Evolutionary conservation across 1,139 yeast genomes (phyloP).

Genomic region (Insectozyma bohioensis): DNA sequence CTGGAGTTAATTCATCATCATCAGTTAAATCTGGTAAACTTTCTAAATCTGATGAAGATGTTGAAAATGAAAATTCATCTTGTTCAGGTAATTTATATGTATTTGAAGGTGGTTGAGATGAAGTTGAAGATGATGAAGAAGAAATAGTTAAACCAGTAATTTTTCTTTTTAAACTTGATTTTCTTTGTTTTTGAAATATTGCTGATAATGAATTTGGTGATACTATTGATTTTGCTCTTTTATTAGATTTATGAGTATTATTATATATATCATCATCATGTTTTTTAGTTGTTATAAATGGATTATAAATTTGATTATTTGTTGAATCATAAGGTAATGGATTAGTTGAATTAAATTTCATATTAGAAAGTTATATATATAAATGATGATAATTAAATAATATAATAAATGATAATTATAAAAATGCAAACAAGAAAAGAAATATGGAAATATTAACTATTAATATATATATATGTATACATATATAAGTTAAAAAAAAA

Average conservation of each 20-base stretch:
- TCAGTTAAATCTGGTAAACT: slow-evolving; percentile 38
- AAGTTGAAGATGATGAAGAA: neutral
- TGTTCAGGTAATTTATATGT: slow-evolving; percentile 10
- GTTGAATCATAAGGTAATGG: slow-evolving; percentile 25
- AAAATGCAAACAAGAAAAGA: slow-evolving; percentile 2
- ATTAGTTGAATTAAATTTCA: slow-evolving; percentile 19
- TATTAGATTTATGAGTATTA: slow-evolving; percentile 12
- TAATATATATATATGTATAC: no score
- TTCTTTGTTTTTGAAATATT: slow-evolving; percentile 9
- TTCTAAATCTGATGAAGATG: slow-evolving; percentile 31
- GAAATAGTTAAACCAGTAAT: neutral
- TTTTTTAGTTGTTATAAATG: slow-evolving; percentile 12
- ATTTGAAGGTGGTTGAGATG: slow-evolving; percentile 1
- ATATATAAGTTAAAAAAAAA: no score
- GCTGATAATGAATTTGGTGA: slow-evolving; percentile 14
- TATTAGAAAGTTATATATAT: slow-evolving; percentile 3
- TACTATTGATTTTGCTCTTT: slow-evolving; percentile 17
- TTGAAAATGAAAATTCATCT: slow-evolving; percentile 20
- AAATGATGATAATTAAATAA: slow-evolving; percentile 2
- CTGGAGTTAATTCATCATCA: slow-evolving; percentile 31
- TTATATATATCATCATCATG: slow-evolving; percentile 2
- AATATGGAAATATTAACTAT: no score
- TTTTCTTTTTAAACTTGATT: slow-evolving; percentile 4
- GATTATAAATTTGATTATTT: slow-evolving; percentile 26
- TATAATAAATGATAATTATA: slow-evolving; percentile 1